These are phyloP conservation scores for Colletotrichum sp. DNA, from an alignment of 2,329 filamentous ascomycete species.

Conservation along the genomic window DNA sequence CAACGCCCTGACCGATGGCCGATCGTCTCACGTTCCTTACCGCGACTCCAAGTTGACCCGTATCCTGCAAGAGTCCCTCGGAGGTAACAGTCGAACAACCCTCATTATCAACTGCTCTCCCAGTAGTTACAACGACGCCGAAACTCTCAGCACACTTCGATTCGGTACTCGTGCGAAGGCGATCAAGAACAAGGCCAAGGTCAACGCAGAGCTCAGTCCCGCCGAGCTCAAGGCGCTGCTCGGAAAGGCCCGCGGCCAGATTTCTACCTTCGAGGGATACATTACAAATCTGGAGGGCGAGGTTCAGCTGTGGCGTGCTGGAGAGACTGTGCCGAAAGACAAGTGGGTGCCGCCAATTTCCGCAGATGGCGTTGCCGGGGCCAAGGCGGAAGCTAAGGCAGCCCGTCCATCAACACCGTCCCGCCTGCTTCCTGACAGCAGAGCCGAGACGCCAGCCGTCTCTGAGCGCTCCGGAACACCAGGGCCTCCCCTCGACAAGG, in stretches of 20 bases:
- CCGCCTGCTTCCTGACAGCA: constrained; percentile 59
- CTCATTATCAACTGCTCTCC: constrained; percentile 99
- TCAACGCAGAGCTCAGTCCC: constrained; percentile 97
- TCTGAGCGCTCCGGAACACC: constrained; percentile 89
- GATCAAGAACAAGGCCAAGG: constrained; percentile 99
- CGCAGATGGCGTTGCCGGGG: constrained; percentile 51
- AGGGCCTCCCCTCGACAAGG: constrained; percentile 88
- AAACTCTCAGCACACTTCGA: constrained; percentile 88
- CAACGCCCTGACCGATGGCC: constrained; percentile 84
- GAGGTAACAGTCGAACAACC: constrained; percentile 97
- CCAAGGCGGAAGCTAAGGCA: constrained; percentile 46
- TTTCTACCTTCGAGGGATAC: constrained; percentile 87
- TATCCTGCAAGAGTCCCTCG: constrained; percentile 95
- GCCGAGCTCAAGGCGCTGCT: constrained; percentile 92
- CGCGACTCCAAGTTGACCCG: constrained; percentile 97
- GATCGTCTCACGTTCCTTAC: constrained; percentile 95
- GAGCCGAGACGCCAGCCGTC: constrained; percentile 66
- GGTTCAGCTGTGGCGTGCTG: constrained; percentile 84
- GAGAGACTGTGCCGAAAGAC: constrained; percentile 88
- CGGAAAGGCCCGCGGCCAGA: constrained; percentile 89
- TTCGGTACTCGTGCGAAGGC: constrained; percentile 97
- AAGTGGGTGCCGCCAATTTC: constrained; percentile 77
- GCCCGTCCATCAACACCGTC: constrained; percentile 59
- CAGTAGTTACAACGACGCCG: constrained; percentile 95
- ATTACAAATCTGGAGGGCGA: constrained; percentile 84